Base-by-base conservation (phyloP, 805 yeast species). In the Kodamaea fukazawae region DNA sequence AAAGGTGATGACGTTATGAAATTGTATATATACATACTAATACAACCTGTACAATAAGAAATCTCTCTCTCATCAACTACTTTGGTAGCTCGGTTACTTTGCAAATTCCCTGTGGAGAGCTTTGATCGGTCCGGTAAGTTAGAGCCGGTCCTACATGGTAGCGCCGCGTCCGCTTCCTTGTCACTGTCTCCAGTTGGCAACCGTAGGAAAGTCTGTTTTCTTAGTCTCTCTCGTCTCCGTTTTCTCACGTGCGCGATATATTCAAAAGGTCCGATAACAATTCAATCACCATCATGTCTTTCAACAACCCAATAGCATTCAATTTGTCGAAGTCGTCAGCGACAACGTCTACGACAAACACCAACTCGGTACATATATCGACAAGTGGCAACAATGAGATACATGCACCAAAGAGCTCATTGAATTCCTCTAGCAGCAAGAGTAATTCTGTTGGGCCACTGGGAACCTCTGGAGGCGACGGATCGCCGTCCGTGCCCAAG, bases 281-380 rank as follows among this genome's bases (percentile, higher is more conserved):
- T 20, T 20, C 7, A 12, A 14, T n/a, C 17, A 29, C n/a, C 26
- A 20, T n/a, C 36, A 60, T 61, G 69, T 46, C 66, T 17, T 57
- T 52, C 44, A 60, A 53, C 36, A 60, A 55, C 34, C 58, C 51
- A 23, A 48, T 60, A 38, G 54, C 58, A 8, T 67, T 66, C 47
- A 68, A 56, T 42, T 53, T 67, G 15, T 50, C 65, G 17, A 69
- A 69, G 46, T 51, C 73, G 3, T 56, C 63, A 7, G 63, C 74
- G 13, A 68, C 74, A 2, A 67, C 73, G 2, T 66, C 71, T 12
- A 67, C 72, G 6, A 61, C 69, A 15, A 63, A 64, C 34, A 52
- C 61, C 27, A 62, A 51, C 40, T 57, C 65, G 6, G 28, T 11
- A 47, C 56, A 3, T 55, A 42, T 15, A 39, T 51, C 46, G 49